Conservation (phyloP, 2,329 filamentous ascomycete species). For the Microsporum audouinii region DNA sequence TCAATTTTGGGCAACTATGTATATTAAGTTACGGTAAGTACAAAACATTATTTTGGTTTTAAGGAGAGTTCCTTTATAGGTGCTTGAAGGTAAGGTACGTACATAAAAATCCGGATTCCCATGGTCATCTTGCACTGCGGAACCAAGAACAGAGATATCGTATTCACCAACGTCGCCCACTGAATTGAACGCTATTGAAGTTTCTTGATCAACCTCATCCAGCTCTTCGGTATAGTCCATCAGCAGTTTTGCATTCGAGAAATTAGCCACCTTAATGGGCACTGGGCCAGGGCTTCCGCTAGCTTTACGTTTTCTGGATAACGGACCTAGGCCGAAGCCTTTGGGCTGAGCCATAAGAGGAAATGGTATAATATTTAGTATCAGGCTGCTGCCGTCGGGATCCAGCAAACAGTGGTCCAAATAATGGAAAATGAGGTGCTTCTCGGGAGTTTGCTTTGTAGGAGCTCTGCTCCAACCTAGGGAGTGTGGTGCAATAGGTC, state of each 20-base stretch:
- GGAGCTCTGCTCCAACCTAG: neutral
- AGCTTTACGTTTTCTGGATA: neutral
- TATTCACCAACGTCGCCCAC: neutral
- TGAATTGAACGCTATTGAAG: neutral
- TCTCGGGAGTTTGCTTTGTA: no score
- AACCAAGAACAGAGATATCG: neutral
- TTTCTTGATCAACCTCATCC: neutral
- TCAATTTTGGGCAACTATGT: constrained; percentile 11
- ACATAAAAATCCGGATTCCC: constrained; percentile 13
- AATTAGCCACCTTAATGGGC: no score
- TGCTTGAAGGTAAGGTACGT: neutral
- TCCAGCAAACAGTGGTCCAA: neutral
- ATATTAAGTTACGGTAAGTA: neutral
- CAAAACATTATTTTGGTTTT: neutral
- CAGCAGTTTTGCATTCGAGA: neutral
- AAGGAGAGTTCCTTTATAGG: neutral
- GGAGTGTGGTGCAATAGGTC: neutral
- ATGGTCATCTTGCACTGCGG: constrained; percentile 3
- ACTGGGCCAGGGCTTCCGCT: neutral
- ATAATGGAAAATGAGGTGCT: no score
- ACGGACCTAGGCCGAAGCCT: neutral
- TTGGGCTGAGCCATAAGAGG: neutral
- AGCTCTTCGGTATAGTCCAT: neutral
- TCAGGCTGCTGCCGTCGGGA: neutral
- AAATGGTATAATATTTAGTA: neutral